Conservation (phyloP, 805 yeast species). For the Lipomyces mesembrius region DNA sequence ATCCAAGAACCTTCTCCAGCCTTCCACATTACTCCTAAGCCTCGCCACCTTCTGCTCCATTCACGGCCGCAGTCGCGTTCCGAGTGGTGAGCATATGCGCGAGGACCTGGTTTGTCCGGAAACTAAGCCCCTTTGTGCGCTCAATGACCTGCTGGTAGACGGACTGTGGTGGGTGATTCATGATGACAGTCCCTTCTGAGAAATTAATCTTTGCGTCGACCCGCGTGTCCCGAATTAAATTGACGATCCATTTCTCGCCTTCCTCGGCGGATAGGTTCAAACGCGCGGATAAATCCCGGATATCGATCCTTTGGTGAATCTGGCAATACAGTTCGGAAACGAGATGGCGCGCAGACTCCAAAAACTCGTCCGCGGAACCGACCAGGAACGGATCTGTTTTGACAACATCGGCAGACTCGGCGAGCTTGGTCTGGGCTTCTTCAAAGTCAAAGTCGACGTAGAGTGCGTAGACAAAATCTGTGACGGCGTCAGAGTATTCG, state of each 20-base stretch:
- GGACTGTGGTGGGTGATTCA: slow-evolving; percentile 58
- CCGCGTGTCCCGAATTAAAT: slow-evolving; percentile 55
- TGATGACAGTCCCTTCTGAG: slow-evolving; percentile 56
- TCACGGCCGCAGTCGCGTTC: slow-evolving; percentile 12
- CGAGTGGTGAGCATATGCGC: slow-evolving; percentile 46
- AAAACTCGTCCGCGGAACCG: slow-evolving; percentile 50
- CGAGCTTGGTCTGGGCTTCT: slow-evolving; percentile 55
- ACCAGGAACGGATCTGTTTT: slow-evolving; percentile 63
- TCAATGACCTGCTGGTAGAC: slow-evolving; percentile 72
- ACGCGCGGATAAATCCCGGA: slow-evolving; percentile 52
- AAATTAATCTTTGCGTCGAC: slow-evolving; percentile 61
- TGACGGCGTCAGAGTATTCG: slow-evolving; percentile 68
- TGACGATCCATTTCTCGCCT: slow-evolving; percentile 58
- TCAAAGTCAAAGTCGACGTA: slow-evolving; percentile 65
- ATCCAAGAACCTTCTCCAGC: background rate
- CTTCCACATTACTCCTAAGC: background rate
- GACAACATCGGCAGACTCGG: slow-evolving; percentile 54
- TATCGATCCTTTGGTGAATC: slow-evolving; percentile 57
- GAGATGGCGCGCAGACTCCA: slow-evolving; percentile 55
- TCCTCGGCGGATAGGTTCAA: slow-evolving; percentile 54
- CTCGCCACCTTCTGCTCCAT: slow-evolving; percentile 4
- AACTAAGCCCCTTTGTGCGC: slow-evolving; percentile 66
- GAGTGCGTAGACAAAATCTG: slow-evolving; percentile 59
- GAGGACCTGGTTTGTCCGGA: slow-evolving; percentile 62
- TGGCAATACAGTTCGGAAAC: slow-evolving; percentile 60